phyloP scores from a whole-genome alignment of 345 rosid species.

The Xanthoceras sorbifolium region DNA sequence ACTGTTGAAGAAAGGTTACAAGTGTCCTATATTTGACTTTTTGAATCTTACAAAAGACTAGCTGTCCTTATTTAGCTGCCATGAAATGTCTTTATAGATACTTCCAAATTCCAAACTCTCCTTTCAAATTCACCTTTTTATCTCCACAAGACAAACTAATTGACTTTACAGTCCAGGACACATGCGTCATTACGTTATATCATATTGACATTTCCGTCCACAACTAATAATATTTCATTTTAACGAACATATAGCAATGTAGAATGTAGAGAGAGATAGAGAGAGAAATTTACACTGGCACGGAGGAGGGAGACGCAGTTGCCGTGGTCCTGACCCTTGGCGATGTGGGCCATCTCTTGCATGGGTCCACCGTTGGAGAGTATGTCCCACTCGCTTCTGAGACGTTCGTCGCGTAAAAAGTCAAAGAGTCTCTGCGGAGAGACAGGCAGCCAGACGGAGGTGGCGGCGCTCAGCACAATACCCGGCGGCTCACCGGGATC shows the following conservation, averaged over 20 bases:
- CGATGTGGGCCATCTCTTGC: slow-evolving; percentile 96
- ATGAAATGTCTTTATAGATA: slow-evolving; percentile 26
- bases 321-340: slow-evolving; percentile 93
- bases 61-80: slow-evolving; percentile 24
- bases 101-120: slow-evolving; percentile 44
- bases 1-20: slow-evolving; percentile 40
- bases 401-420: slow-evolving; percentile 79
- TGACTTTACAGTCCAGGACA: slow-evolving; percentile 32
- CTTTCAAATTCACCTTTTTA: slow-evolving; percentile 34
- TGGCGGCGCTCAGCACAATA: slow-evolving; percentile 80
- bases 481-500: slow-evolving; percentile 99
- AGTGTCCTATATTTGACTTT: slow-evolving; percentile 66
- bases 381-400: slow-evolving; percentile 97
- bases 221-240: no score
- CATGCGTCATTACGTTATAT: slow-evolving; percentile 10
- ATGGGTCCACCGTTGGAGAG: slow-evolving; percentile 93
- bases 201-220: background rate
- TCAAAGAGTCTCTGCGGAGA: slow-evolving; percentile 75
- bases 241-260: background rate
- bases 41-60: background rate
- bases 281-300: slow-evolving; percentile 52
- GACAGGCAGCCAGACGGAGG: slow-evolving; percentile 91
- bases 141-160: slow-evolving; percentile 32
- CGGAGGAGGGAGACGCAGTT: slow-evolving; percentile 97
- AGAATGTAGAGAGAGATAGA: background rate